Percentiles rank a stretch among this genome's conserved stretches.
These are phyloP conservation scores for Bruguiera parviflora DNA, from an alignment of 345 rosid species.

Conservation along the genomic window DNA sequence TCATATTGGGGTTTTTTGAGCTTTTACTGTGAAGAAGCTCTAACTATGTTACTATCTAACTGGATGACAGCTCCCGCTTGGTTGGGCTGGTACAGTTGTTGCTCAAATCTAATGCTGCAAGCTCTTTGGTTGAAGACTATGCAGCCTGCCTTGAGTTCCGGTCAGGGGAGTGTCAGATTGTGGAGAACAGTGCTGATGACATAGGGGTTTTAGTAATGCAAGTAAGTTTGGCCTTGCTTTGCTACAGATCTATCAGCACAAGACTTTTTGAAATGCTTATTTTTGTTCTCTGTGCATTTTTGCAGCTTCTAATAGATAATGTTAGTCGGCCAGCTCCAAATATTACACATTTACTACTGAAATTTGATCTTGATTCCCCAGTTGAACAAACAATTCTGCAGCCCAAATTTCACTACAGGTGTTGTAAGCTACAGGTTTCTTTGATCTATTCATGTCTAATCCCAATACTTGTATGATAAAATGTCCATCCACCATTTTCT, in stretches of 20 bases:
- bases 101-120: conserved; percentile 71
- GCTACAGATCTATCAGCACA: neutral
- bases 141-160: conserved; percentile 88
- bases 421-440: conserved; percentile 18
- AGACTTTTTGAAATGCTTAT: neutral
- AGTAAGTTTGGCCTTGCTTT: conserved; percentile 38
- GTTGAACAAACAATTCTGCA: conserved; percentile 78
- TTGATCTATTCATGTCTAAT: neutral
- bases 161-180: conserved; percentile 64
- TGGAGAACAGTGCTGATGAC: conserved; percentile 69
- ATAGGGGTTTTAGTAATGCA: conserved; percentile 88
- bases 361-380: conserved; percentile 74
- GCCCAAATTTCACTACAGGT: conserved; percentile 97
- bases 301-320: conserved; percentile 84
- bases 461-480: conserved; percentile 6
- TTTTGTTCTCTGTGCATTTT: conserved; percentile 6
- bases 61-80: conserved; percentile 73
- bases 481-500: conserved; percentile 15
- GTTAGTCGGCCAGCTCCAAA: conserved; percentile 88
- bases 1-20: neutral
- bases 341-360: conserved; percentile 83
- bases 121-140: conserved; percentile 71
- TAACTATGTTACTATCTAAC: conserved; percentile 1
- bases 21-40: neutral
- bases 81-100: conserved; percentile 84